Base-by-base conservation (phyloP, 805 yeast species). In the Saccharomycopsis sp. region DNA sequence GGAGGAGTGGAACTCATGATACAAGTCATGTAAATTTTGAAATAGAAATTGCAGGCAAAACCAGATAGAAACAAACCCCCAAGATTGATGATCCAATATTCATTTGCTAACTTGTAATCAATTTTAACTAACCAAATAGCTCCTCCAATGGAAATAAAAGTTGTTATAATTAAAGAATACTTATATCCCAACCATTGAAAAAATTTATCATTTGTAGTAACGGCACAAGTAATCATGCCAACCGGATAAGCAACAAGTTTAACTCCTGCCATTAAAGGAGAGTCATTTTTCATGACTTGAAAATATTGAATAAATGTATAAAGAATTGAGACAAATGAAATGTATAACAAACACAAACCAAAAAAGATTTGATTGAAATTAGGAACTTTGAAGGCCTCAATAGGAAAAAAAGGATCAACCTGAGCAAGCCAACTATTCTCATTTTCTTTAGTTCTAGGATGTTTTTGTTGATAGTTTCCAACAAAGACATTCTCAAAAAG, bases 221-320 rank as follows among this genome's bases (percentile, higher is more conserved):
- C 5, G 9, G 63, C 49, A 3, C 62, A 60, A 8, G 54, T 2
- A 3, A 49, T 34, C 40, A 60, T 38, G 2, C 64, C 66, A 10
- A 60, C 46, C 2, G 60, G 41, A 18, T 57, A 17, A 2, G 69
- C 66, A 1, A 65, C 44, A 2, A 55, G 37, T 42, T 63, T 66
- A 2, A 64, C 50, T 1, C 65, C 62, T 0, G 69, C 52, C 4
- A 63, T 36, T 4, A 67, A 39, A 1, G 66, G 54, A 3, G 60
- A 45, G 36, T 59, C 48, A 5, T 41, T 42, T 3, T 58, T 57
- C n/a, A 55, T 46, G 29, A 45, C 50, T 32, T 48, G 49, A 29
- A 58, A 51, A 39, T 56, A 59, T 27, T 60, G 55, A n/a, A 52
- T 48, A 18, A 51, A 40, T 3, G 47, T 38, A 5, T 50, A 48